Evolutionary conservation across 2,329 filamentous ascomycete species (phyloP), one percentile per base, ranked within the genome.

Genomic region (Lojkania enalia): DNA sequence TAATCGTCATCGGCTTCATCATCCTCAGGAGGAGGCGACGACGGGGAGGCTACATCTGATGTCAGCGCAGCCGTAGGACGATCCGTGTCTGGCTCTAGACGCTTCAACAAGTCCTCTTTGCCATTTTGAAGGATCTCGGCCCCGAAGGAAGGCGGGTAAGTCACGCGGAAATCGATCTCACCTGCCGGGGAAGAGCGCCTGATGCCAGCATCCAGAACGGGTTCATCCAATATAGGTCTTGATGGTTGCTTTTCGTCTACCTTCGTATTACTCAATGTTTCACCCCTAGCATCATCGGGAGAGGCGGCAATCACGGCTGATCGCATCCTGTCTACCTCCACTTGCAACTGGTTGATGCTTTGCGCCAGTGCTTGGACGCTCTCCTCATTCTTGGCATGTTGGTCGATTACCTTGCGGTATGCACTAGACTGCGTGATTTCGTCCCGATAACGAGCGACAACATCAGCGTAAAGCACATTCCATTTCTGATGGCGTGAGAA

Each of bases 1-100:
- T 87, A 88, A 53, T 90, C 86, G 59, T 90, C 86, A 49, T 90
- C 87, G 42, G 79, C 79, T 35, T 86, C 83, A 39, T 87, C 84
- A 30, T 86, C 83, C 43, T 84, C 79, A 25, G 66, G 63, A 14
- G 61, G 65, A 48, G 70, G 70, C 39, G 70, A 71, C 25, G 68
- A 59, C 2, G 67, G 68, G 44, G 65, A 69, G 51, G 63, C 67
- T 64, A 70, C 64, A 51, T 70, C 54, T 58, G 57, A 63, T 51
- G 63, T 67, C 58, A 67, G 65, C 55, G 59, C 59, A 57, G 61
- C 62, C 15, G 43, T 29, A 46, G 66, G 64, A 58, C 67, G 66
- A 55, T 71, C 65, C 46, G 71, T 67, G 54, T 74, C 72, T 41
- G 70, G 71, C 53, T 76, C 73, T 33, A 78, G 63, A 52, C 75